Evolutionary conservation across 148 eudicot species (phyloP).

Genomic region (Cornus suecica): DNA sequence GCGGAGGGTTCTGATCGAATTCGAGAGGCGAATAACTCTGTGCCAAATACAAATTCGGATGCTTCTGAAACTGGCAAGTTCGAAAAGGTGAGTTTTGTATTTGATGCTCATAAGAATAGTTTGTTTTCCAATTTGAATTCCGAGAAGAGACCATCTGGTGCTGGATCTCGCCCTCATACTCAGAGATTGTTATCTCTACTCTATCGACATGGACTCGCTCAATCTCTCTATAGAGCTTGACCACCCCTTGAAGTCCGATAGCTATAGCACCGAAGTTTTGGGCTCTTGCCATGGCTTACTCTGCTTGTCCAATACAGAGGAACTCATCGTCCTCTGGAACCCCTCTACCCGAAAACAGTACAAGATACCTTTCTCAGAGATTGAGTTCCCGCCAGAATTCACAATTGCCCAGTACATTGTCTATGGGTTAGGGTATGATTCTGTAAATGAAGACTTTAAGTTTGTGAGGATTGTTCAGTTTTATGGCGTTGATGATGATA

Average conservation of each 20-base stretch:
- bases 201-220: slow-evolving; percentile 21
- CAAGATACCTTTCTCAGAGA: slow-evolving; percentile 11
- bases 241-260: slow-evolving; percentile 21
- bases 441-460: slow-evolving; percentile 43
- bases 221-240: neutral
- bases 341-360: slow-evolving; percentile 21
- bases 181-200: slow-evolving; percentile 12
- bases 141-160: slow-evolving; percentile 1
- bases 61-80: slow-evolving; percentile 14
- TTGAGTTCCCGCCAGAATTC: slow-evolving; percentile 11
- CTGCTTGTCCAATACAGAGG: slow-evolving; percentile 26
- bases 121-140: slow-evolving; percentile 13
- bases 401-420: neutral
- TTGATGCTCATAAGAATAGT: slow-evolving; percentile 19
- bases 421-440: too few relatives aligned
- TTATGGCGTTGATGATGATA: neutral
- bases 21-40: neutral
- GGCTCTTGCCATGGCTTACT: slow-evolving; percentile 43
- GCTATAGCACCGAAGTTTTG: slow-evolving; percentile 16
- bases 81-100: slow-evolving; percentile 32
- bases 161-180: slow-evolving; percentile 14
- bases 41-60: slow-evolving; percentile 3
- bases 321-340: slow-evolving; percentile 23
- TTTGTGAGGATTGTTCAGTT: slow-evolving; percentile 39
- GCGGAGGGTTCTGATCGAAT: slow-evolving; percentile 9